Base-by-base conservation (phyloP, 352 stramenopile genomes). In the Phytophthora fragariaefolia region DNA sequence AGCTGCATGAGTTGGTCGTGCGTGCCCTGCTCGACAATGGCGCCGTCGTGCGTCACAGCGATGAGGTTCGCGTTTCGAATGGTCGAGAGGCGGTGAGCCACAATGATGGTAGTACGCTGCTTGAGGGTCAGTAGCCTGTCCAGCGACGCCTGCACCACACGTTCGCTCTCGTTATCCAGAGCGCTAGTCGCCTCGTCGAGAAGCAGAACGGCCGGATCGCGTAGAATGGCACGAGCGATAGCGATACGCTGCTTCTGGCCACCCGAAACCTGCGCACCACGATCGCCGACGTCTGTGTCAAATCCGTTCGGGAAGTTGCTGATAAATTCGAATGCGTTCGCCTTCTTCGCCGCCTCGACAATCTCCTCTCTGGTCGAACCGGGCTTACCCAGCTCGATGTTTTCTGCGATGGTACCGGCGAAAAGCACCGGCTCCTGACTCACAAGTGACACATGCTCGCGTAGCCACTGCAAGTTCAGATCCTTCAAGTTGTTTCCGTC, bases 1-100 rank as follows among this genome's bases (percentile, higher is more conserved):
- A 82, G 52, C 24, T 66, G 57, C 55, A 92, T 84, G 6, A 92
- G 63, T 48, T 89, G 51, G 24, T 97, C 88, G 62, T 99, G 71
- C 8, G 71, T 75, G 6, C 71, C 71, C n/a, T 78, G 66, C 36
- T 78, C 71, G 6, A 78, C 71, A 38, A 75, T 78, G 6, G 66
- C 66, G 15, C 71, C 71, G 23, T 73, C 66, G n/a, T 73, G 53
- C 20, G 71, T 78, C 18, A 78, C 71, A 4, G 71, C 71, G 38
- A 75, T 78, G 32, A 78, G 47, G 32, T 68, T 75, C 22, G 71
- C 71, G 40, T 78, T 78, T 26, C 71, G 61, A 27, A 78, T 78
- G 5, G 71, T 78, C 2, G 71, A 75, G 2, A 78, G 71, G 13
- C 66, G 71, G 7, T 78, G 71, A 0, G 71, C 71, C 20, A 78